A percentile compares a stretch with the other conserved stretches of the same genome.
phyloP scores from a whole-genome alignment of 148 eudicot species.

The Fallopia convolvulus region DNA sequence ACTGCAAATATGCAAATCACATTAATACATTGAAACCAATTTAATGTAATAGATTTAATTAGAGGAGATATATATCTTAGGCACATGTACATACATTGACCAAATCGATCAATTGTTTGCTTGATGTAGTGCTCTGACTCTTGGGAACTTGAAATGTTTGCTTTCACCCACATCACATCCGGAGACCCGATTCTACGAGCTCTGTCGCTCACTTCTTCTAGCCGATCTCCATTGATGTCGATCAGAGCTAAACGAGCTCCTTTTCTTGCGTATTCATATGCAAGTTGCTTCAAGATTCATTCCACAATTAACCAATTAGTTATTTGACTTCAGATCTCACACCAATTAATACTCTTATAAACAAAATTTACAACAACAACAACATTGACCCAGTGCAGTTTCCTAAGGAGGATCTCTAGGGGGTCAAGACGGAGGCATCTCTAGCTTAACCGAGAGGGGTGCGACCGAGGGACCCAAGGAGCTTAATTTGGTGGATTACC shows the following conservation, averaged over 20 bases:
- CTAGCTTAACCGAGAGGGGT: no score
- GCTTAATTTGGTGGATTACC: background rate
- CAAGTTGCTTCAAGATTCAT: constrained; percentile 20
- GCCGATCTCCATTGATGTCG: constrained; percentile 21
- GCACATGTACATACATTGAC: background rate
- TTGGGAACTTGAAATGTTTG: background rate
- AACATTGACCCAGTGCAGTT: no score
- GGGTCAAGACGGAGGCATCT: no score
- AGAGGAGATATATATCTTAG: background rate
- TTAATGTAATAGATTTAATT: background rate
- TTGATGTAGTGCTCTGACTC: background rate
- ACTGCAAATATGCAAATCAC: background rate
- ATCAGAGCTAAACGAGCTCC: constrained; percentile 27
- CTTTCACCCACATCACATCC: background rate
- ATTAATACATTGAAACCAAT: background rate
- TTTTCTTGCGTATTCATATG: constrained; percentile 28
- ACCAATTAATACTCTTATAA: no score
- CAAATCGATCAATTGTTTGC: background rate
- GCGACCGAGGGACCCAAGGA: no score
- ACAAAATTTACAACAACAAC: no score
- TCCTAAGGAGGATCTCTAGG: no score
- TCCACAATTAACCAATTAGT: background rate
- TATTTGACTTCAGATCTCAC: background rate
- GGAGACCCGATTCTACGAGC: constrained; percentile 2
- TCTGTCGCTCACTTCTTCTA: constrained; percentile 17